Evolutionary conservation across 2,329 filamentous ascomycete genomes (phyloP), one percentile per base, ranked within the genome.

Genomic region (Talaromyces islandicus): DNA sequence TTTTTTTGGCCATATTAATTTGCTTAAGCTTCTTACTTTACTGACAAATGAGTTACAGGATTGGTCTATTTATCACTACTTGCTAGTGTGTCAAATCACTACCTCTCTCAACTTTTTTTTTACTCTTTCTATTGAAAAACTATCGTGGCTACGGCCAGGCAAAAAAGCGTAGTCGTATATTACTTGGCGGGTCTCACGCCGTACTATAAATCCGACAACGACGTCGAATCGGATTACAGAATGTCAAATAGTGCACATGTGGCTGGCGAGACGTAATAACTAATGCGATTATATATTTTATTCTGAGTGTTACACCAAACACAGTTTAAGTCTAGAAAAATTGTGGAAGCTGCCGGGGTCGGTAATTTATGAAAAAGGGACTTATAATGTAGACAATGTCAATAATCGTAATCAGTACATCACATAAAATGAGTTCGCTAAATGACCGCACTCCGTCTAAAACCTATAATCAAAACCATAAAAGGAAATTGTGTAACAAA

Each of bases 61-160:
- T 78, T 52, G 76, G 76, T 63, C 68, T 78, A 30, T 78, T 68
- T 65, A 73, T 78, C 62, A 78, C 75, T 12, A 70, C 69, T 58
- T 77, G 75, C 65, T 77, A 71, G 54, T 14, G 24, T 55, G 21
- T 27, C 25, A n/a, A 6, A 7, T 38, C 35, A 38, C 17, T 12
- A n/a, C 6, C 6, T 17, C 7, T 6, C 14, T n/a, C 7, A n/a
- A 38, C 5, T 14, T 7, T n/a, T 9, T 38, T n/a, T n/a, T 17
- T 6, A 17, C 4, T n/a, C 3, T 38, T 38, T n/a, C n/a, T n/a
- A 7, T 38, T 4, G 6, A n/a, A n/a, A 14, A 3, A n/a, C 7
- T n/a, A 7, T 38, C 17, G 7, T 38, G 35, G 43, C 19, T 46
- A 46, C 21, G 11, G 43, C n/a, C 43, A 46, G 7, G 21, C 10